Conservation (phyloP, 2,329 filamentous ascomycete species). For the Phyllosticta citribraziliensis region DNA sequence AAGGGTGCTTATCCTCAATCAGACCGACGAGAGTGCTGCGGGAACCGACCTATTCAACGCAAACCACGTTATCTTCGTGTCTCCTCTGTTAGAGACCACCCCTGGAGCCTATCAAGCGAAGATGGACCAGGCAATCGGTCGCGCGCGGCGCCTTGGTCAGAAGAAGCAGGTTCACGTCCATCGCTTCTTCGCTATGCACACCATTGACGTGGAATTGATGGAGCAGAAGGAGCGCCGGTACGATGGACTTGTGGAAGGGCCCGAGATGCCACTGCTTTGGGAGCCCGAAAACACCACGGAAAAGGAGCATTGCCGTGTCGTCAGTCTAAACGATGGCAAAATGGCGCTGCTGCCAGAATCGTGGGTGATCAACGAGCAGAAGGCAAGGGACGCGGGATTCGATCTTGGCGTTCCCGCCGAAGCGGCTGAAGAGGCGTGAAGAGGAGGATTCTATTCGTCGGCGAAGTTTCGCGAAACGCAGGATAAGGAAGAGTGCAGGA, state of each 20-base stretch:
- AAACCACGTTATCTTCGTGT: conserved; percentile 56
- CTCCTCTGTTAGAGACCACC: conserved; percentile 41
- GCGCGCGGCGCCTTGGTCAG: conserved; percentile 50
- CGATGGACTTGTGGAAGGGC: background rate
- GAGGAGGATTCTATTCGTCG: conserved; percentile 18
- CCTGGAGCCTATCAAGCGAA: conserved; percentile 47
- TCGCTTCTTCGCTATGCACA: conserved; percentile 74
- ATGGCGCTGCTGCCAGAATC: conserved; percentile 20
- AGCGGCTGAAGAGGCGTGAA: conserved; percentile 2
- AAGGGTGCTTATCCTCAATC: conserved; percentile 48
- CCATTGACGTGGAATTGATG: conserved; percentile 39
- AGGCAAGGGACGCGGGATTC: background rate
- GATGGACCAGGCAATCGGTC: conserved; percentile 56
- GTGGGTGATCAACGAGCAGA: conserved; percentile 12
- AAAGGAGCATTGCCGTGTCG: conserved; percentile 15
- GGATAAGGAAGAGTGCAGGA: conserved; percentile 1
- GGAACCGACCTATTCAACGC: conserved; percentile 52
- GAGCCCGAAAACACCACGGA: background rate
- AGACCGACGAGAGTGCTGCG: conserved; percentile 47
- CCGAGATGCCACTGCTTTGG: background rate
- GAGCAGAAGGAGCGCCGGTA: conserved; percentile 32
- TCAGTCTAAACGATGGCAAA: conserved; percentile 13
- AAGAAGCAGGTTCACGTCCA: conserved; percentile 48
- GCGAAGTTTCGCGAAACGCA: conserved; percentile 22
- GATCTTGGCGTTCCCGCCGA: background rate